Conservation (phyloP, 495 filamentous ascomycete species). For the Penicilliopsis zonata region DNA sequence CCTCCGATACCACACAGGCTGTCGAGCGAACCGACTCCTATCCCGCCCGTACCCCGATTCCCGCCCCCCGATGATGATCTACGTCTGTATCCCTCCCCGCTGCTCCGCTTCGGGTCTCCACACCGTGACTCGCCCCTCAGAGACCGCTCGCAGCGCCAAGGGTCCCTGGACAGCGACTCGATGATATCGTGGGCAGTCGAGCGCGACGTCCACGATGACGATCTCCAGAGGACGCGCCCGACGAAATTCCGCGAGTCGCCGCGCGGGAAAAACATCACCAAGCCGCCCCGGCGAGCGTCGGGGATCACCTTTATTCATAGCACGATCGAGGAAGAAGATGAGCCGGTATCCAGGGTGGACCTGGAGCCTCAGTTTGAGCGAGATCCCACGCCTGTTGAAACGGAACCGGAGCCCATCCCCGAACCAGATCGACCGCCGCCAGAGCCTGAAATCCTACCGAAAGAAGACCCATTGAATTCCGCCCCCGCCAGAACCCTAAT, state of each 20-base stretch:
- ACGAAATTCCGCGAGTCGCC: conserved; percentile 11
- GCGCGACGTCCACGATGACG: conserved; percentile 29
- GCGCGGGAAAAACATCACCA: conserved; percentile 25
- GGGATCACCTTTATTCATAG: conserved; percentile 20
- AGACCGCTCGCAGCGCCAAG: too few relatives aligned
- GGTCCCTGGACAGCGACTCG: conserved; percentile 24
- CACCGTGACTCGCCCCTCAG: conserved; percentile 9
- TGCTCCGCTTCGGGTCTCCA: conserved; percentile 11
- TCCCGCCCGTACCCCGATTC: conserved; percentile 9
- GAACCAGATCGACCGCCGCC: conserved; percentile 4
- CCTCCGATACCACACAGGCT: conserved; percentile 25
- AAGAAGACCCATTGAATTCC: conserved; percentile 5
- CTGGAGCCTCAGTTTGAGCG: not conserved
- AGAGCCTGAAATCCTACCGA: conserved; percentile 1
- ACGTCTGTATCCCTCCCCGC: conserved; percentile 23
- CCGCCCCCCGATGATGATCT: conserved; percentile 13
- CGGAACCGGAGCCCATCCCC: not conserved
- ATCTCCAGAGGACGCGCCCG: conserved; percentile 24
- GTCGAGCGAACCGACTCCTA: conserved; percentile 14
- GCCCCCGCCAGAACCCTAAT: conserved; percentile 18
- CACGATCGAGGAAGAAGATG: conserved; percentile 23
- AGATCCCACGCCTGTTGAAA: too few relatives aligned
- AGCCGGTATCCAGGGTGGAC: conserved; percentile 4
- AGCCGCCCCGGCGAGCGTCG: conserved; percentile 29
- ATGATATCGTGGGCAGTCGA: conserved; percentile 28